These are phyloP conservation scores for Avena eriantha DNA, from an alignment of 176 grass and related monocot genomes.

Conservation along the genomic window DNA sequence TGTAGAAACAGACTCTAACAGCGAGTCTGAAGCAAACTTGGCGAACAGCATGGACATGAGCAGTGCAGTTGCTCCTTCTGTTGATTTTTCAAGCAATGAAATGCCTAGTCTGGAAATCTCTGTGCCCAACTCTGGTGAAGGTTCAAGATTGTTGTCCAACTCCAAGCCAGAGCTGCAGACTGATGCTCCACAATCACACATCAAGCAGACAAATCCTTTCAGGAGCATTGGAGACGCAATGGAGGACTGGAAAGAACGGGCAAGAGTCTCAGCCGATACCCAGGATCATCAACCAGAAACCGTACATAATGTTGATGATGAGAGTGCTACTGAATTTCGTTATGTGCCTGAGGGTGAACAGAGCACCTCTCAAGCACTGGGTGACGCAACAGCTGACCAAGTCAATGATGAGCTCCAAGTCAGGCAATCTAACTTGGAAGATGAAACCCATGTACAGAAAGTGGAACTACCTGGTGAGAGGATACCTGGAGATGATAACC, in stretches of 20 bases:
- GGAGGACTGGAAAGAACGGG: conserved; percentile 94
- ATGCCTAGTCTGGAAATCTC: conserved; percentile 64
- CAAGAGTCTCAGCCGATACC: conserved; percentile 76
- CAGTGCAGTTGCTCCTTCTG: conserved; percentile 63
- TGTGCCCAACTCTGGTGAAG: conserved; percentile 64
- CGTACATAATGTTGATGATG: conserved; percentile 63
- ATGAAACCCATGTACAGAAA: conserved; percentile 55
- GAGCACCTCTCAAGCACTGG: conserved; percentile 87
- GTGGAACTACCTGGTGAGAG: conserved; percentile 51
- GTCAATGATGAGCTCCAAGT: conserved; percentile 52
- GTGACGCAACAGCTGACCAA: conserved; percentile 83
- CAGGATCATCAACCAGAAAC: conserved; percentile 65
- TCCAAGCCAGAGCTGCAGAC: conserved; percentile 62
- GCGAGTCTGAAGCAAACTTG: conserved; percentile 63
- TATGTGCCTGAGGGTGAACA: conserved; percentile 85
- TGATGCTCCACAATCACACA: conserved; percentile 55
- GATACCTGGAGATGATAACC: conserved; percentile 49
- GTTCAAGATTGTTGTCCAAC: conserved; percentile 69
- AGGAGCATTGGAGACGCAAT: conserved; percentile 89
- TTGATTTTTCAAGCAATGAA: conserved; percentile 70
- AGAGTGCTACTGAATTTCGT: conserved; percentile 71
- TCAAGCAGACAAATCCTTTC: conserved; percentile 76
- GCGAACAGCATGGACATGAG: conserved; percentile 74
- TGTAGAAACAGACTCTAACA: conserved; percentile 61
- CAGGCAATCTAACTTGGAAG: conserved; percentile 57